Conservation (phyloP, 352 stramenopile species). For the Pythium scleroteichum region DNA sequence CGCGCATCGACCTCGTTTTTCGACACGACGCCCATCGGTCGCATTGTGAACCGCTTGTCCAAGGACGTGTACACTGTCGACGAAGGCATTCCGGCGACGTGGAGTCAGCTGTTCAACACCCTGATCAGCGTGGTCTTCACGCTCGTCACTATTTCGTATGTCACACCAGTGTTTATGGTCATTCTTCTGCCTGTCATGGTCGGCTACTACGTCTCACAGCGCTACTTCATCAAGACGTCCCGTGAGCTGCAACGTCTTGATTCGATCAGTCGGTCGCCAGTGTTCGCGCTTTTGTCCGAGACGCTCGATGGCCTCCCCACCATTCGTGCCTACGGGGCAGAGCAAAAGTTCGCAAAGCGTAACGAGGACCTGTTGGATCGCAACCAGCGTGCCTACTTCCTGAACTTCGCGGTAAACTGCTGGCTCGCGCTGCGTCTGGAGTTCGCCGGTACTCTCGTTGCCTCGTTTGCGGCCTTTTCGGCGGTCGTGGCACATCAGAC, state of each 20-base stretch:
- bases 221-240: constrained; percentile 92
- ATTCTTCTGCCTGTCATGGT: constrained; percentile 68
- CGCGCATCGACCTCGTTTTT: constrained; percentile 74
- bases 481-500: constrained; percentile 52
- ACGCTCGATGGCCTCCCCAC: constrained; percentile 94
- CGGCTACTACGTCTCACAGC: constrained; percentile 67
- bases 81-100: constrained; percentile 57
- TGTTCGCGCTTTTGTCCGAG: constrained; percentile 96
- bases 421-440: constrained; percentile 76
- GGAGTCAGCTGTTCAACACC: constrained; percentile 35
- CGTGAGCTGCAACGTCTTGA: constrained; percentile 96
- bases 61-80: constrained; percentile 81
- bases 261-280: constrained; percentile 90
- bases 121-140: constrained; percentile 71
- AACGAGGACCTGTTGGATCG: constrained; percentile 59
- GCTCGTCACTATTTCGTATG: constrained; percentile 64
- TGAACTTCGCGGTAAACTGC: constrained; percentile 65
- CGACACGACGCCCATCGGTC: constrained; percentile 76
- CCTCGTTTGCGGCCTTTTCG: constrained; percentile 46
- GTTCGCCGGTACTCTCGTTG: constrained; percentile 59
- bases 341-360: constrained; percentile 45
- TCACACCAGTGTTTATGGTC: constrained; percentile 70
- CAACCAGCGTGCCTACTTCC: constrained; percentile 73
- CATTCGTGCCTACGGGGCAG: constrained; percentile 84
- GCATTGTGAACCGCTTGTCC: constrained; percentile 81